Evolutionary conservation across 129 eudicot species (phyloP).

Genomic region (Flaveria linearis): DNA sequence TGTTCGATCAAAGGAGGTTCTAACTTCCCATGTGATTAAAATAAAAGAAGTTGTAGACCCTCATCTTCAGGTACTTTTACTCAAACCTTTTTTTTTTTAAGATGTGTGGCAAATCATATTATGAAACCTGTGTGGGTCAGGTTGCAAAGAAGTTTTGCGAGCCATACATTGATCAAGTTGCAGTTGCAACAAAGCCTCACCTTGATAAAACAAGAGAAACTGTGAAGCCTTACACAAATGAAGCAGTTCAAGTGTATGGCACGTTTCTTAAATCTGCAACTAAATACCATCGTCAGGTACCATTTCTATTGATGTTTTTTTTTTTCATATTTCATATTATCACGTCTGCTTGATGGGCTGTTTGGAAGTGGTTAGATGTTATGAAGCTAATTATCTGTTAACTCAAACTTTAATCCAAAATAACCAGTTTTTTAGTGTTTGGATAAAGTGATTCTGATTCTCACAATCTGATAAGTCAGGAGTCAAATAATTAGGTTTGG

Average conservation of each 20-base stretch:
- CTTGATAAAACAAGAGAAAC: slow-evolving; percentile 49
- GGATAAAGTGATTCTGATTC: slow-evolving; percentile 18
- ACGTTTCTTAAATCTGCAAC: slow-evolving; percentile 59
- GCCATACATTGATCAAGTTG: slow-evolving; percentile 74
- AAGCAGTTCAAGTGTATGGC: slow-evolving; percentile 44
- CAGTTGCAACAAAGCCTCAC: slow-evolving; percentile 62
- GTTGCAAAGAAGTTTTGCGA: slow-evolving; percentile 62
- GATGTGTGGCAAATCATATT: slow-evolving; percentile 17
- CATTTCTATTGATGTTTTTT: slow-evolving; percentile 1
- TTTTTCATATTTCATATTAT: neutral
- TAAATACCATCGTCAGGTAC: slow-evolving; percentile 65
- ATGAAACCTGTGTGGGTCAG: slow-evolving; percentile 38
- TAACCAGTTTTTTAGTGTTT: neutral
- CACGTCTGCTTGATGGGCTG: slow-evolving; percentile 8
- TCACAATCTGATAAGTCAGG: neutral
- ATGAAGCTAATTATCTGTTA: slow-evolving; percentile 8
- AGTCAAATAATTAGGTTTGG: slow-evolving; percentile 13
- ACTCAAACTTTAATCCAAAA: neutral
- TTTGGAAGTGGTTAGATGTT: slow-evolving; percentile 12
- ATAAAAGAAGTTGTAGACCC: slow-evolving; percentile 53
- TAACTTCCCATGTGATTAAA: slow-evolving; percentile 56
- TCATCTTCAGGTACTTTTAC: slow-evolving; percentile 54
- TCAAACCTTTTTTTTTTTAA: neutral
- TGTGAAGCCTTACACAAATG: slow-evolving; percentile 66
- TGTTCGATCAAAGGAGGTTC: slow-evolving; percentile 46